These are phyloP conservation scores for Phanerochaete sordida DNA, from an alignment of 768 basidiomycete species.

Conservation along the genomic window DNA sequence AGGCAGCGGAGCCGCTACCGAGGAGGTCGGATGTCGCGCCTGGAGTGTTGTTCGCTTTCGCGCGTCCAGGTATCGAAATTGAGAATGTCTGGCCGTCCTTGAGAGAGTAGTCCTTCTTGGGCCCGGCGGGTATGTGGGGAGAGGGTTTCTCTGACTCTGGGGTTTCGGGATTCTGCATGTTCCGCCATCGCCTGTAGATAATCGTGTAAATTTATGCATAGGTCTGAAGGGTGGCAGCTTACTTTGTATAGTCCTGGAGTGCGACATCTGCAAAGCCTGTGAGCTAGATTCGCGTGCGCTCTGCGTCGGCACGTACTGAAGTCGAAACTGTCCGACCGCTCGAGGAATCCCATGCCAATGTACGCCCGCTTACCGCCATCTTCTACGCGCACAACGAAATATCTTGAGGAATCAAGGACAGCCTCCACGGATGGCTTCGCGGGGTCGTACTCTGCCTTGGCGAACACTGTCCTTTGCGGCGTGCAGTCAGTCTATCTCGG, in stretches of 20 bases:
- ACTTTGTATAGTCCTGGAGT: slow-evolving; percentile 86
- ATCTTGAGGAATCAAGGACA: slow-evolving; percentile 92
- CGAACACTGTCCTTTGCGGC: slow-evolving; percentile 60
- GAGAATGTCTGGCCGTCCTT: slow-evolving; percentile 96
- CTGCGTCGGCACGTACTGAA: slow-evolving; percentile 62
- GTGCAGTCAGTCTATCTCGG: neutral
- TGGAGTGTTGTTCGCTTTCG: slow-evolving; percentile 36
- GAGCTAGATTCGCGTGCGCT: slow-evolving; percentile 9
- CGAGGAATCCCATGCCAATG: slow-evolving; percentile 90
- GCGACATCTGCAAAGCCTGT: slow-evolving; percentile 58
- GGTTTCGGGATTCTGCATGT: slow-evolving; percentile 52
- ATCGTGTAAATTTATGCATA: neutral
- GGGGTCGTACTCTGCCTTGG: slow-evolving; percentile 78
- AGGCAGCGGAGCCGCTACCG: slow-evolving; percentile 16
- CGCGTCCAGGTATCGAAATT: slow-evolving; percentile 84
- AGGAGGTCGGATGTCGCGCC: slow-evolving; percentile 33
- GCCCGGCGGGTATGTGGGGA: slow-evolving; percentile 70
- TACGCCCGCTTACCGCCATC: slow-evolving; percentile 86
- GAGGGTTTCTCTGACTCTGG: slow-evolving; percentile 45
- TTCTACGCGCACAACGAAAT: slow-evolving; percentile 91
- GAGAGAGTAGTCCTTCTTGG: slow-evolving; percentile 90
- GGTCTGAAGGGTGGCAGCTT: slow-evolving; percentile 7
- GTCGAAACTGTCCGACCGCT: slow-evolving; percentile 87
- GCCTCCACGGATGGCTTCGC: slow-evolving; percentile 84
- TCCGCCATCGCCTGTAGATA: slow-evolving; percentile 53